phyloP scores from a whole-genome alignment of 192 early-diverging fungal species.

The Jimgerdemannia lactiflua region DNA sequence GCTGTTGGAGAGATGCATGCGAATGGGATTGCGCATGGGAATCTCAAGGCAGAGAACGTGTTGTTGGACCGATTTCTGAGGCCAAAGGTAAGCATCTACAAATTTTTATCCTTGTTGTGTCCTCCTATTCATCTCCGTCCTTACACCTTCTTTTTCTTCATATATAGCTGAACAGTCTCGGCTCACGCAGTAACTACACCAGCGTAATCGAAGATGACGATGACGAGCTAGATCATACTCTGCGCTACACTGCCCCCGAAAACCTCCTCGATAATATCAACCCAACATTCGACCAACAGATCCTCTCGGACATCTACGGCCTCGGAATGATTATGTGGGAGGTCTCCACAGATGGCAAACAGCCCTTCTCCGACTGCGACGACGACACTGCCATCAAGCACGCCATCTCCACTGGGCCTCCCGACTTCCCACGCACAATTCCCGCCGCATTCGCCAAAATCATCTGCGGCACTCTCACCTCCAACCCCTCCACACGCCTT shows the following conservation, averaged over 20 bases:
- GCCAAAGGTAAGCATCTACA: background rate
- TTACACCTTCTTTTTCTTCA: too few species aligned
- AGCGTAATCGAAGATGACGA: too few species aligned
- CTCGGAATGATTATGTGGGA: background rate
- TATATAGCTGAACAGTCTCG: too few species aligned
- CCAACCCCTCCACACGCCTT: background rate
- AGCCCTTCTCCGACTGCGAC: background rate
- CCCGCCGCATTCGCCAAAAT: background rate
- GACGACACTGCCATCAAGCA: background rate
- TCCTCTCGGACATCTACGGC: background rate
- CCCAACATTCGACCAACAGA: background rate
- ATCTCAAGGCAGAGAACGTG: background rate
- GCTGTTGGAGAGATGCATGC: background rate
- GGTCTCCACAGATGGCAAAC: background rate
- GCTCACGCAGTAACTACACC: too few species aligned
- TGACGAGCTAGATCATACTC: too few species aligned
- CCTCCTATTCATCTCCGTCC: background rate
- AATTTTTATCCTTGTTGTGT: background rate
- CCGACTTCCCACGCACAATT: background rate
- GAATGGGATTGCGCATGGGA: background rate
- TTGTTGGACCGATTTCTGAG: background rate
- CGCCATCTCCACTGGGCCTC: background rate
- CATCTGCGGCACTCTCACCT: background rate
- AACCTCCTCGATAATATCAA: background rate
- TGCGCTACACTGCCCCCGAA: background rate